Percentiles rank a stretch among this genome's conserved stretches.
These are phyloP conservation scores for Aurifilum marmelostoma DNA, from an alignment of 2,329 filamentous ascomycete genomes.

Conservation along the genomic window DNA sequence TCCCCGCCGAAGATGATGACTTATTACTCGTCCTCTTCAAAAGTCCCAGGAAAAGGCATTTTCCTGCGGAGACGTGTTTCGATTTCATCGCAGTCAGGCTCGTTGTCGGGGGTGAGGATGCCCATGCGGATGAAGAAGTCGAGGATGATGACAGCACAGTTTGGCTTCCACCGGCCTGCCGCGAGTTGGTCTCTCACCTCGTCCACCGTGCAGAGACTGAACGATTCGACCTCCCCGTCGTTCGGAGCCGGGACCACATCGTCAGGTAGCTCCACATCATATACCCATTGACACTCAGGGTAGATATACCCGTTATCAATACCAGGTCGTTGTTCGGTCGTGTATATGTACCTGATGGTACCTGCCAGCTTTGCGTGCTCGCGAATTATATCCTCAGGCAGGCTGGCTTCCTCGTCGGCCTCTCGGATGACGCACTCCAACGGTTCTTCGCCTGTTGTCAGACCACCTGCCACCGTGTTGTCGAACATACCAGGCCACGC, in stretches of 20 bases:
- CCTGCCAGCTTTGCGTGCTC: constrained; percentile 62
- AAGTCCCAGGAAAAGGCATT: constrained; percentile 75
- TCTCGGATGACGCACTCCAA: constrained; percentile 85
- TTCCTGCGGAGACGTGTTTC: constrained; percentile 73
- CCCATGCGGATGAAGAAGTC: constrained; percentile 91
- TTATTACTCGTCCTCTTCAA: constrained; percentile 23
- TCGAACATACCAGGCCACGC: constrained; percentile 93
- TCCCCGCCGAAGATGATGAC: background rate
- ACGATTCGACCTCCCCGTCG: constrained; percentile 88
- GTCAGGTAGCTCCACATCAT: constrained; percentile 77
- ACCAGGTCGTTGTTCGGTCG: constrained; percentile 74
- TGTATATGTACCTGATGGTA: constrained; percentile 81
- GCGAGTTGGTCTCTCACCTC: constrained; percentile 72
- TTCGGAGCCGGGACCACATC: constrained; percentile 73
- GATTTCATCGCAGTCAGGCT: constrained; percentile 78
- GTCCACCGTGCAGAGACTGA: constrained; percentile 76
- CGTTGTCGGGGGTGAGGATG: constrained; percentile 76
- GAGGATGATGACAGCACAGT: constrained; percentile 80
- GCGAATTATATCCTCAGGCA: constrained; percentile 72
- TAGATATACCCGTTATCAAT: constrained; percentile 83
- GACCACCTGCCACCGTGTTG: constrained; percentile 86
- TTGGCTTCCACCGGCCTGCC: constrained; percentile 84
- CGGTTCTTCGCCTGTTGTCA: constrained; percentile 78
- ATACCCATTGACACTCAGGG: constrained; percentile 90
- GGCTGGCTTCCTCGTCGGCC: constrained; percentile 83